These are phyloP conservation scores for Stylonectria norvegica DNA, from an alignment of 2,329 filamentous ascomycete species.

Conservation along the genomic window DNA sequence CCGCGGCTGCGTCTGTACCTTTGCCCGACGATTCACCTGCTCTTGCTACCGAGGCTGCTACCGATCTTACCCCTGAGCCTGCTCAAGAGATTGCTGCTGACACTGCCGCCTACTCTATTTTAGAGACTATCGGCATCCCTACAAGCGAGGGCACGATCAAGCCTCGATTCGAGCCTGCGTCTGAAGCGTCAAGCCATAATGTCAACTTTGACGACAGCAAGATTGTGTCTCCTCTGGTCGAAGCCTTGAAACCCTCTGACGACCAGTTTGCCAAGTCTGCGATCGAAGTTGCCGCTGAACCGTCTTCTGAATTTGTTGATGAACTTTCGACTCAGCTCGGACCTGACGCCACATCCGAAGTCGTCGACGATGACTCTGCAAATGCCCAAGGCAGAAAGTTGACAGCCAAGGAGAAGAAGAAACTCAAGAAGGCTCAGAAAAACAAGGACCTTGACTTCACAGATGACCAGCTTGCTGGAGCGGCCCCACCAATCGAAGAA, in stretches of 20 bases:
- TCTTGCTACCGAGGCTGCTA: slow-evolving; percentile 3
- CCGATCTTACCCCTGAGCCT: background rate
- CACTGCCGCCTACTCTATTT: background rate
- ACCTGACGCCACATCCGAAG: slow-evolving; percentile 4
- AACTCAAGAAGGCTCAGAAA: slow-evolving; percentile 20
- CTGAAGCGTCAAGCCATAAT: too few relatives aligned
- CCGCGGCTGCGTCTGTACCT: too few relatives aligned
- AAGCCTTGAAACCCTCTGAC: too few relatives aligned
- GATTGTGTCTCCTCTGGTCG: too few relatives aligned
- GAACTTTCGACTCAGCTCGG: slow-evolving; percentile 7
- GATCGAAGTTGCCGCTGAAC: background rate
- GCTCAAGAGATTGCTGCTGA: background rate
- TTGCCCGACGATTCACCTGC: too few relatives aligned
- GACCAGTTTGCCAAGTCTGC: background rate
- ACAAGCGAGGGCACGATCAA: too few relatives aligned
- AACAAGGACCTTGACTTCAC: slow-evolving; percentile 5
- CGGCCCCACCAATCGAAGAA: background rate
- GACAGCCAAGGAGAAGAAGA: slow-evolving; percentile 18
- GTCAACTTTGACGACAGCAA: too few relatives aligned
- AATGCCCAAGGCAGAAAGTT: slow-evolving; percentile 7
- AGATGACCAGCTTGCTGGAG: background rate
- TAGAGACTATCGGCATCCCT: too few relatives aligned
- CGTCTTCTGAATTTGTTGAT: slow-evolving; percentile 1
- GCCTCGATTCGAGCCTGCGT: too few relatives aligned
- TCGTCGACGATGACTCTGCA: slow-evolving; percentile 14